Evolutionary conservation across 2,329 filamentous ascomycete species (phyloP), one percentile per base, ranked within the genome.

Genomic region (Monilinia fructigena): DNA sequence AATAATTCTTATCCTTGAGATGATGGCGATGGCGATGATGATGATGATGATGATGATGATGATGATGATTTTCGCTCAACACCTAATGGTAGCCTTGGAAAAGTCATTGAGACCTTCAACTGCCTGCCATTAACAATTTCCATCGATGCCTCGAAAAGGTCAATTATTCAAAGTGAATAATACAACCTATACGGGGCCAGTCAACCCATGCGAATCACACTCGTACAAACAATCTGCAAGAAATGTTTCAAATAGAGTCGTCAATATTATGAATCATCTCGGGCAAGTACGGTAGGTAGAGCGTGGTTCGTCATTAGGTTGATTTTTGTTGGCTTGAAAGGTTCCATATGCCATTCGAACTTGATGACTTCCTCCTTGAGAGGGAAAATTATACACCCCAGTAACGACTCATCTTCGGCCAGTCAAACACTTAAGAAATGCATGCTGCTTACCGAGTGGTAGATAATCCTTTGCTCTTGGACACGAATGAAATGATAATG

Each of bases 381-480:
- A 31, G 45, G 56, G 12, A 12, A 26, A 23, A 11, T 48, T 16
- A 42, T 42, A 23, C 45, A 38, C 45, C 38, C 61, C 14, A 11
- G 26, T 26, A 56, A 47, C 52, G 7, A 38, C 31, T 50, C 18
- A 56, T 38, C 42, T 20, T 47, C 40, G 31, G n/a, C 14, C 31
- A 26, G 12, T 58, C 12, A 28, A 50, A 58, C 42, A 23, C 18
- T 31, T n/a, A 65, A 35, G 23, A 28, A 60, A 53, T 23, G 7
- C 35, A 48, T 35, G 16, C 23, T 26, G 45, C 63, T 65, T 42
- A 65, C 63, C 63, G 31, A 45, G 4, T 60, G 63, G 47, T 18
- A 65, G 18, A 60, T 60, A 20, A 26, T 60, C 60, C 23, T 47
- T 55, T 26, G 26, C 23, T 42, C 20, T 28, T 31, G 35, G 8